Base-by-base conservation (phyloP, 2,329 filamentous ascomycete species). In the Passalora sequoiae region DNA sequence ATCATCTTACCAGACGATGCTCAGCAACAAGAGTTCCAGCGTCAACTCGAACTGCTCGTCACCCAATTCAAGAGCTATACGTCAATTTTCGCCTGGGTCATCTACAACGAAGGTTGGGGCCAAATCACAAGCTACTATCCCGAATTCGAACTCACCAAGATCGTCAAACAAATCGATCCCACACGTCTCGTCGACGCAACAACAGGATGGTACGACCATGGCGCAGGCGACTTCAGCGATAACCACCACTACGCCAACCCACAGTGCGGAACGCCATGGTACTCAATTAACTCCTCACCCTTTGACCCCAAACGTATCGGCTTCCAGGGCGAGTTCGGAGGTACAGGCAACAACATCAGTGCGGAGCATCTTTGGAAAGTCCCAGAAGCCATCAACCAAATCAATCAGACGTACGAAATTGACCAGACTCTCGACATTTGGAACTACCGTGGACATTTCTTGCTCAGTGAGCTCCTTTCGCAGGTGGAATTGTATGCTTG, bases 31-130 rank as follows among this genome's bases (percentile, higher is more conserved):
- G 83, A 86, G 54, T 86, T 85, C 46, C 67, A 74, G 33, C 73
- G 81, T 1, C 78, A 86, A 56, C 68, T 86, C 1, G 74, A 76
- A 21, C 53, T 82, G 6, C 61, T 86, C 31, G 65, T 86, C 30
- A 69, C 77, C 28, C 78, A 85, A 50, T 76, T 78, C 59, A 78
- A 76, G 62, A 80, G 70, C 60, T 81, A 81, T 57, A 74, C 82
- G 0, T 80, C 76, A 43, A 84, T 86, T 47, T 70, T 77, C 7
- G 74, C 77, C 1, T 86, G 81, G 79, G 67, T 83, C 12, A 78
- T 86, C 53, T 86, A 84, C 62, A 85, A 86, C 57, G 82, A 86
- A 60, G 81, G 80, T 31, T 86, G 82, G 82, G 81, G 78, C 2
- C 82, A 86, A 55, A 63, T 76, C 2, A 69, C 59, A 2, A 54